A percentile compares a stretch with the other conserved stretches of the same genome.
Evolutionary conservation across 176 grass and related monocot genomes (phyloP).

Genomic region (Eremochloa ophiuroides): DNA sequence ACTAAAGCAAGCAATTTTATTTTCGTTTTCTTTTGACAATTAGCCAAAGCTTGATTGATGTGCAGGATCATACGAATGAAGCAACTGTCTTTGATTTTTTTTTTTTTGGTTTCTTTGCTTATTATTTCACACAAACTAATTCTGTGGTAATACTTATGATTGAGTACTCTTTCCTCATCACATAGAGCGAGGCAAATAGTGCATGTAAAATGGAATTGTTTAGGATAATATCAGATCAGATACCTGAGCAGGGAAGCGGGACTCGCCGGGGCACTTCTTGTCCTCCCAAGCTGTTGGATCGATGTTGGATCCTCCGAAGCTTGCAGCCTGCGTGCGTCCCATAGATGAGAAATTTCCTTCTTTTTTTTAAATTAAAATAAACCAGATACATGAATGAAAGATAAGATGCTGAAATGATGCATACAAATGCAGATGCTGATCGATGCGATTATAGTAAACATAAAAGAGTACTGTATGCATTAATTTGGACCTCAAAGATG

Average conservation of each 20-base stretch:
- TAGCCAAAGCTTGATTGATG: not conserved
- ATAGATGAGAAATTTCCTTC: not conserved
- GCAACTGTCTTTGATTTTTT: not conserved
- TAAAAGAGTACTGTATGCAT: not conserved
- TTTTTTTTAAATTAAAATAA: not conserved
- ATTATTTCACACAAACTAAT: not conserved
- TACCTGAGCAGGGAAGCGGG: conserved; percentile 97
- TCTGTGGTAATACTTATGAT: not conserved
- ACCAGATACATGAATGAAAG: not conserved
- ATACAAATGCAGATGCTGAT: not conserved
- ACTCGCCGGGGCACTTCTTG: conserved; percentile 94
- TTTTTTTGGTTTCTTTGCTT: not conserved
- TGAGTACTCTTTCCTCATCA: not conserved
- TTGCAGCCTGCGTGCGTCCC: conserved; percentile 59
- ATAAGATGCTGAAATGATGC: not conserved
- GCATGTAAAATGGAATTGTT: not conserved
- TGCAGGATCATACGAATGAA: not conserved
- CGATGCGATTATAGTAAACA: not conserved
- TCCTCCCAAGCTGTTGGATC: conserved; percentile 97
- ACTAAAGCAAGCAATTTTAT: not conserved
- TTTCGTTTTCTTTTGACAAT: not conserved
- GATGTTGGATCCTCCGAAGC: conserved; percentile 96
- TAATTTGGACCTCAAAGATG: conserved; percentile 58
- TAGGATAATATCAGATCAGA: too few species aligned
- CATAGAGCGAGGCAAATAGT: not conserved